A percentile compares a stretch with the other conserved stretches of the same genome.
Evolutionary conservation across 441 rosid genomes (phyloP).

Genomic region (Croton setiger): DNA sequence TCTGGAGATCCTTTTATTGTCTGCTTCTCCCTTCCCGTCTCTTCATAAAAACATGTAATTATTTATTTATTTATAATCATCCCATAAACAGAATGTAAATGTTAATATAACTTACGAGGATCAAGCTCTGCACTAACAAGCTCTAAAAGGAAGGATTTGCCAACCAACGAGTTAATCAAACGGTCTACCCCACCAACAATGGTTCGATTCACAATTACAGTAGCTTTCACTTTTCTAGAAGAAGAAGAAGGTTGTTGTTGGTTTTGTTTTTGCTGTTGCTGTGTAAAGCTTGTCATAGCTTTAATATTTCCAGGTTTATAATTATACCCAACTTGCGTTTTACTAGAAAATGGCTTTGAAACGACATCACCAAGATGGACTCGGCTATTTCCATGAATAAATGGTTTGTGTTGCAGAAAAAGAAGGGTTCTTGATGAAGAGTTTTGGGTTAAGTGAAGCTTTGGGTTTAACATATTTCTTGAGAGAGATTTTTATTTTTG

Average conservation of each 20-base stretch:
- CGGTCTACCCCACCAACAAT: constrained; percentile 31
- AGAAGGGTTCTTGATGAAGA: constrained; percentile 5
- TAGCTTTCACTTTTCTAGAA: constrained; percentile 32
- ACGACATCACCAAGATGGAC: constrained; percentile 11
- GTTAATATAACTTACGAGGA: constrained; percentile 37
- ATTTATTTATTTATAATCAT: too few species aligned
- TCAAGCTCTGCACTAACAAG: constrained; percentile 57
- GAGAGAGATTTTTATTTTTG: too few species aligned
- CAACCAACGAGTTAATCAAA: constrained; percentile 35
- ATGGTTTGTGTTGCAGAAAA: constrained; percentile 20
- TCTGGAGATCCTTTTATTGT: constrained; percentile 46
- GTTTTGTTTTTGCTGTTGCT: not conserved
- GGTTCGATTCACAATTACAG: constrained; percentile 36
- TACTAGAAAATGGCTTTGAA: not conserved
- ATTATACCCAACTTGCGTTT: not conserved
- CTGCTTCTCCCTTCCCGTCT: constrained; percentile 40
- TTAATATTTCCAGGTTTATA: constrained; percentile 17
- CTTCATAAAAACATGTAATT: constrained; percentile 19
- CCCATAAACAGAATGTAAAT: too few species aligned
- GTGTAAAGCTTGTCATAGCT: constrained; percentile 14
- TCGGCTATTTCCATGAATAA: constrained; percentile 7
- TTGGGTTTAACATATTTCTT: not conserved
- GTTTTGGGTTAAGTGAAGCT: not conserved
- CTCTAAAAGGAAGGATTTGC: constrained; percentile 57
- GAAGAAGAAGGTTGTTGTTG: too few species aligned